Evolutionary conservation across 2,329 filamentous ascomycete species (phyloP).

Genomic region (Pseudovirgaria hyperparasitica): DNA sequence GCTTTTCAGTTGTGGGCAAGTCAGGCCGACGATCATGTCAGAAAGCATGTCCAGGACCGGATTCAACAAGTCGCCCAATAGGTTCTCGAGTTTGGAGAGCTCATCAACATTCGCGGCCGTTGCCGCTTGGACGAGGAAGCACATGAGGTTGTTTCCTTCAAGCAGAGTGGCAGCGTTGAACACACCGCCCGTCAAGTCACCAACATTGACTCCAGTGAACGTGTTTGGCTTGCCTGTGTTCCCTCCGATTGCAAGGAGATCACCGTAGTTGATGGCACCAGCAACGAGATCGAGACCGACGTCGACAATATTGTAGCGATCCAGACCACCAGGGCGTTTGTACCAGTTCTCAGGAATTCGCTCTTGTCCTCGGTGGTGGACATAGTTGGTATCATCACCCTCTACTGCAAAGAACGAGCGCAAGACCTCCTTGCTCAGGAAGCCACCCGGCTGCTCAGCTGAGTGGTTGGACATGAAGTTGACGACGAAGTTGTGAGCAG

Average conservation of each 20-base stretch:
- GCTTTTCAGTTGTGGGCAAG: too few species aligned
- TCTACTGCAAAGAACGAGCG: conserved; percentile 28
- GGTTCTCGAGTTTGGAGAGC: too few species aligned
- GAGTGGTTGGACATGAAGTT: conserved; percentile 25
- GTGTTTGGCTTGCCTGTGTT: conserved; percentile 39
- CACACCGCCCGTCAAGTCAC: conserved; percentile 30
- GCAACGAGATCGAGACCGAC: conserved; percentile 12
- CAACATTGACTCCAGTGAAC: conserved; percentile 35
- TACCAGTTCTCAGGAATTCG: conserved; percentile 30
- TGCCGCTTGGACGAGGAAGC: conserved; percentile 22
- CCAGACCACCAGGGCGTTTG: conserved; percentile 8
- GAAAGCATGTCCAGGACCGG: too few species aligned
- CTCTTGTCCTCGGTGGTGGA: conserved; percentile 23
- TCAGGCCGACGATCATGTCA: too few species aligned
- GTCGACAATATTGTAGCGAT: conserved; percentile 2
- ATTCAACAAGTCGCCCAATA: too few species aligned
- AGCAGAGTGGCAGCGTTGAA: conserved; percentile 21
- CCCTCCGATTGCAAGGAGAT: conserved; percentile 30
- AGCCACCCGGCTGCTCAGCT: conserved; percentile 23
- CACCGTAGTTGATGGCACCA: conserved; percentile 9
- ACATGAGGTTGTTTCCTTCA: conserved; percentile 26
- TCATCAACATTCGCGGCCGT: too few species aligned
- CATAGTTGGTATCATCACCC: conserved; percentile 17
- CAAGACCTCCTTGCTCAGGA: conserved; percentile 22
- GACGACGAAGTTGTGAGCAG: conserved; percentile 5